A percentile compares a stretch with the other conserved stretches of the same genome.
phyloP scores from a whole-genome alignment of 192 early-diverging fungal species.

The Umbelopsis ramanniana region DNA sequence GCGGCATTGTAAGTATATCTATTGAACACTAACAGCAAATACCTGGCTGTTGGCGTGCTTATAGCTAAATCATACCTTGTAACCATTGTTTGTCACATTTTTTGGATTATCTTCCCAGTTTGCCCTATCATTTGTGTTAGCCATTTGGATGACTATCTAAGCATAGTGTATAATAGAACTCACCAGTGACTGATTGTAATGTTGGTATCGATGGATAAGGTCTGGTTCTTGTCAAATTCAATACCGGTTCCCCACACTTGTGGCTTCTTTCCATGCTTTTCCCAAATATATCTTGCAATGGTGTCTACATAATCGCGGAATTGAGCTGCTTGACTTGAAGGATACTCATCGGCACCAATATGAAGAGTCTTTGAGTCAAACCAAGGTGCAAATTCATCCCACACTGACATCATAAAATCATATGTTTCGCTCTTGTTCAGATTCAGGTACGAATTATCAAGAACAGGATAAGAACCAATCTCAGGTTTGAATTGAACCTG shows the following conservation, averaged over 20 bases:
- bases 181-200: conserved; percentile 35
- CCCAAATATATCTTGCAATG: conserved; percentile 19
- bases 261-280: conserved; percentile 41
- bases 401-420: conserved; percentile 44
- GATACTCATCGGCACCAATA: conserved; percentile 53
- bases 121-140: not conserved
- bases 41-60: not conserved
- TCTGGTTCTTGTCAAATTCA: conserved; percentile 30
- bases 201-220: conserved; percentile 46
- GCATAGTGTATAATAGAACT: conserved; percentile 28
- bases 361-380: conserved; percentile 48
- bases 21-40: too few species aligned
- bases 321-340: conserved; percentile 44
- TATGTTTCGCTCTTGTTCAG: conserved; percentile 46
- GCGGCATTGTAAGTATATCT: not conserved
- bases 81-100: conserved; percentile 40
- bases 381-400: conserved; percentile 50
- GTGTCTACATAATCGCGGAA: conserved; percentile 45
- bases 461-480: conserved; percentile 39
- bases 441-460: conserved; percentile 48
- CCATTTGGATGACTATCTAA: conserved; percentile 36
- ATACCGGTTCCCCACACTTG: conserved; percentile 54
- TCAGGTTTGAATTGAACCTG: conserved; percentile 45
- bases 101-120: conserved; percentile 12
- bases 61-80: conserved; percentile 24